Conservation (phyloP, 768 basidiomycete genomes). For the Mycena kentingensis region DNA sequence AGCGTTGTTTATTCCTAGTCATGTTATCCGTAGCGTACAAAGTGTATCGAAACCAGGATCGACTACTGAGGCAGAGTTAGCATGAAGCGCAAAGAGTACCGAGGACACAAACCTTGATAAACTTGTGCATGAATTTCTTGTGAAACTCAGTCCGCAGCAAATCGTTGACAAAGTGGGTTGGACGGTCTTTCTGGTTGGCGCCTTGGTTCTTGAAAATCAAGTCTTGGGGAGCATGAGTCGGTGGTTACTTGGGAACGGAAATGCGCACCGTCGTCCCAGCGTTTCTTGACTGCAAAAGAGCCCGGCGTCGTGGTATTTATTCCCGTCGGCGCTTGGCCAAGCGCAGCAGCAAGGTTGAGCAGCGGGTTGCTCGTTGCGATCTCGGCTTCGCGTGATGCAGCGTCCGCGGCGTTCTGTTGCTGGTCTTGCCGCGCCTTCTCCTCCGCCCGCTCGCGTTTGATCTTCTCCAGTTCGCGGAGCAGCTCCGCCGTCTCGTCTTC, state of each 20-base stretch:
- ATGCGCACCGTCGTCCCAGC: conserved; percentile 90
- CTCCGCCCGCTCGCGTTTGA: conserved; percentile 92
- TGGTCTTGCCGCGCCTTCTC: conserved; percentile 84
- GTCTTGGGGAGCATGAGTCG: conserved; percentile 48
- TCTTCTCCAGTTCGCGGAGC: conserved; percentile 96
- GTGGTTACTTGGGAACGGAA: conserved; percentile 3
- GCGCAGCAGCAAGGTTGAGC: conserved; percentile 86
- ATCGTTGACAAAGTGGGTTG: conserved; percentile 93
- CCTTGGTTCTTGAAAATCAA: conserved; percentile 99
- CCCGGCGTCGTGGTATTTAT: conserved; percentile 75
- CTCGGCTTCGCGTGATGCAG: conserved; percentile 71
- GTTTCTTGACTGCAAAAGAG: conserved; percentile 86
- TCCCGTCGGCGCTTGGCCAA: conserved; percentile 72
- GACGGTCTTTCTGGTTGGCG: conserved; percentile 62
- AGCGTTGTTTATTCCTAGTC: conserved; percentile 8
- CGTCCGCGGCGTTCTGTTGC: conserved; percentile 64
- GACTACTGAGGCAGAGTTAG: conserved; percentile 21
- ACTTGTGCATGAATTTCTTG: conserved; percentile 92
- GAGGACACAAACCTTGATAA: conserved; percentile 66
- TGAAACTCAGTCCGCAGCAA: conserved; percentile 92
- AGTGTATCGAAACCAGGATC: conserved; percentile 16
- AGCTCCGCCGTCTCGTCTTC: conserved; percentile 95
- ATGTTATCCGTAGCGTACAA: conserved; percentile 7
- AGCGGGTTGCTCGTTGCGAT: conserved; percentile 88
- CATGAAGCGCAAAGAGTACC: neutral